Evolutionary conservation across 495 filamentous ascomycete species (phyloP).

Genomic region (Umbilicaria muhlenbergii): DNA sequence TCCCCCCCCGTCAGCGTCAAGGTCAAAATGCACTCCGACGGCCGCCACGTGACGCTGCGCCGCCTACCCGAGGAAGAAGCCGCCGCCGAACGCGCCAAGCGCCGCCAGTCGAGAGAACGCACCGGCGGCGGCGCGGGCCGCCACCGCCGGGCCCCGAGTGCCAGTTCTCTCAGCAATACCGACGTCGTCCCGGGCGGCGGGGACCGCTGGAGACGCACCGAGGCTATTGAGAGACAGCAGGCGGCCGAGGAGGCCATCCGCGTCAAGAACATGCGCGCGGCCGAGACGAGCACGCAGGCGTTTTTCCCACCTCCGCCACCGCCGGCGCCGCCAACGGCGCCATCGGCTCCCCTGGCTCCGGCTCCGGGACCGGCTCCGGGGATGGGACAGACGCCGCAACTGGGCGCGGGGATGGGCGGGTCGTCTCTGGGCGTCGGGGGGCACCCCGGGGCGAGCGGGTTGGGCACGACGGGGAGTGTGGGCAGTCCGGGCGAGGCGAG

Average conservation of each 20-base stretch:
- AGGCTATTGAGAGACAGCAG: conserved; percentile 33
- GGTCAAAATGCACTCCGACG: conserved; percentile 65
- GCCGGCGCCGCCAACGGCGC: not conserved
- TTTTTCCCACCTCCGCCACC: conserved; percentile 7
- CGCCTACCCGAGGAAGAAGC: conserved; percentile 72
- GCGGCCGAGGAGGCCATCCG: conserved; percentile 26
- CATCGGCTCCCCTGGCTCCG: too few relatives aligned
- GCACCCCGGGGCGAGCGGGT: too few relatives aligned
- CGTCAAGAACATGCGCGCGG: conserved; percentile 25
- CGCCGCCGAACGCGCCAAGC: conserved; percentile 40
- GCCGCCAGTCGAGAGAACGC: conserved; percentile 26
- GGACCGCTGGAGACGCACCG: conserved; percentile 35
- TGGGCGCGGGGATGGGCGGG: too few relatives aligned
- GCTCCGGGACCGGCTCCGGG: conserved; percentile 22
- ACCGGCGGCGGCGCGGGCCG: not conserved
- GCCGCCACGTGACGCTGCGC: conserved; percentile 66
- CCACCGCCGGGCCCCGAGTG: conserved; percentile 24
- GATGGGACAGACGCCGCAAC: not conserved
- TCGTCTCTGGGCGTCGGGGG: too few relatives aligned
- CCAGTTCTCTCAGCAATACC: conserved; percentile 28
- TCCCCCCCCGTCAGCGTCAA: conserved; percentile 62
- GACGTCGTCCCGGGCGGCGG: conserved; percentile 22
- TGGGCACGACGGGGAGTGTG: conserved; percentile 21
- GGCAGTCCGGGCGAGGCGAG: conserved; percentile 32
- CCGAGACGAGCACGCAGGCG: conserved; percentile 9